Percentiles rank a stretch among this genome's conserved stretches.
Conservation (phyloP, 306 rosid species). For the Lupinus albus region DNA sequence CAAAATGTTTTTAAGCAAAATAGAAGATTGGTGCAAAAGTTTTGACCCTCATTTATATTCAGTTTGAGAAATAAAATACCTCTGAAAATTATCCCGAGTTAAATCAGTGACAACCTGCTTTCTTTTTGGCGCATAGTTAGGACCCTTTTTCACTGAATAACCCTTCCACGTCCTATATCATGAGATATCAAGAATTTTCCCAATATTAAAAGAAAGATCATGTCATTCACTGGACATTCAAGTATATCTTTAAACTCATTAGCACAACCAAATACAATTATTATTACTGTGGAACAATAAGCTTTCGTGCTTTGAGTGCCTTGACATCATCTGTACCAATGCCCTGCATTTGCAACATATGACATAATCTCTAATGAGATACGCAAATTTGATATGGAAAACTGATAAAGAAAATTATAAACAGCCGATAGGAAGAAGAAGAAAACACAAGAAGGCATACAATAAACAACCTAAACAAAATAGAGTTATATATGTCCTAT, state of each 20-base stretch:
- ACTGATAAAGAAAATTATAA: background rate
- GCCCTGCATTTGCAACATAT: slow-evolving; percentile 50
- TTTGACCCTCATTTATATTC: background rate
- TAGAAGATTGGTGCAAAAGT: background rate
- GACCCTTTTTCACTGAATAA: slow-evolving; percentile 69
- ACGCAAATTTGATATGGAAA: slow-evolving; percentile 21
- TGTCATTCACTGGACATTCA: slow-evolving; percentile 9
- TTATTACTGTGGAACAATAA: slow-evolving; percentile 71
- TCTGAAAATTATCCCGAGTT: slow-evolving; percentile 78
- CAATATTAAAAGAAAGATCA: slow-evolving; percentile 17
- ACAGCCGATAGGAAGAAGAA: background rate
- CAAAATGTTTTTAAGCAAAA: slow-evolving; percentile 28
- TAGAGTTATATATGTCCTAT: background rate
- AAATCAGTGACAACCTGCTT: slow-evolving; percentile 75
- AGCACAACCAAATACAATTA: slow-evolving; percentile 16
- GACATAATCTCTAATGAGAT: slow-evolving; percentile 23
- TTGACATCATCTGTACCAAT: slow-evolving; percentile 66
- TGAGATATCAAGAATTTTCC: slow-evolving; percentile 9
- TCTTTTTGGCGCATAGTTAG: slow-evolving; percentile 80
- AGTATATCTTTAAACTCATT: slow-evolving; percentile 7
- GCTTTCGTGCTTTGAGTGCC: slow-evolving; percentile 75
- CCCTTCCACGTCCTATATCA: slow-evolving; percentile 74
- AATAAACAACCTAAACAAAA: slow-evolving; percentile 20
- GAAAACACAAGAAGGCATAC: background rate
- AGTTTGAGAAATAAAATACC: slow-evolving; percentile 46